Conservation (phyloP, 805 yeast genomes). For the Candida xyloterini region DNA sequence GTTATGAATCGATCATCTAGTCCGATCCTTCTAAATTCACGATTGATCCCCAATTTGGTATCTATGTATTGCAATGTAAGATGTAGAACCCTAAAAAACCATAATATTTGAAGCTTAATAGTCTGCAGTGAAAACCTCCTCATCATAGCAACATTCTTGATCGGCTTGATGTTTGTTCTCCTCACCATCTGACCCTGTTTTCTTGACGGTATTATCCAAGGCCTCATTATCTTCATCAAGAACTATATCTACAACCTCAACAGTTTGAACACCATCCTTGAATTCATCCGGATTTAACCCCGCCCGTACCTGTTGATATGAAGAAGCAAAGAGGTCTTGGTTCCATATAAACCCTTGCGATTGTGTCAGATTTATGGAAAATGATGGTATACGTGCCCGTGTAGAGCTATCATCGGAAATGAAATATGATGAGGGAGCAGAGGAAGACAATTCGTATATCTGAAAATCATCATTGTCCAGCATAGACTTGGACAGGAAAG, state of each 20-base stretch:
- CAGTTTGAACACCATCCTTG: conserved; percentile 19
- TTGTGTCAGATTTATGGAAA: conserved; percentile 49
- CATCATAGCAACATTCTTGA: conserved; percentile 7
- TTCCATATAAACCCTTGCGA: conserved; percentile 77
- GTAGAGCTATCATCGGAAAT: conserved; percentile 8
- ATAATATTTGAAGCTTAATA: conserved; percentile 4
- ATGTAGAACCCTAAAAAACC: neutral
- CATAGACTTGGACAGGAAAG: conserved; percentile 58
- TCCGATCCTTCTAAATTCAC: neutral
- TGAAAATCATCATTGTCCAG: conserved; percentile 51
- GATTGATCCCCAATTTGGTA: too few species aligned
- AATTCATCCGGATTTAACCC: conserved; percentile 27
- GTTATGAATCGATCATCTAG: neutral
- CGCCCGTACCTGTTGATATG: conserved; percentile 56
- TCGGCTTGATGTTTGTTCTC: too few species aligned
- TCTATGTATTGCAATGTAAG: conserved; percentile 2
- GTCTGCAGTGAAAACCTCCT: conserved; percentile 17
- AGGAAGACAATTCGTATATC: conserved; percentile 44
- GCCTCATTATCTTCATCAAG: conserved; percentile 16
- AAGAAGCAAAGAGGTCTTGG: conserved; percentile 72
- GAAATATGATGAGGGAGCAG: conserved; percentile 17
- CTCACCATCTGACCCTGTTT: neutral
- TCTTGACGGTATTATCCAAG: conserved; percentile 5
- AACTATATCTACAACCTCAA: conserved; percentile 27
- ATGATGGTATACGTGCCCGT: conserved; percentile 31